Evolutionary conservation across 202 grass and related monocot species (phyloP).

Genomic region (Panicum virgatum): DNA sequence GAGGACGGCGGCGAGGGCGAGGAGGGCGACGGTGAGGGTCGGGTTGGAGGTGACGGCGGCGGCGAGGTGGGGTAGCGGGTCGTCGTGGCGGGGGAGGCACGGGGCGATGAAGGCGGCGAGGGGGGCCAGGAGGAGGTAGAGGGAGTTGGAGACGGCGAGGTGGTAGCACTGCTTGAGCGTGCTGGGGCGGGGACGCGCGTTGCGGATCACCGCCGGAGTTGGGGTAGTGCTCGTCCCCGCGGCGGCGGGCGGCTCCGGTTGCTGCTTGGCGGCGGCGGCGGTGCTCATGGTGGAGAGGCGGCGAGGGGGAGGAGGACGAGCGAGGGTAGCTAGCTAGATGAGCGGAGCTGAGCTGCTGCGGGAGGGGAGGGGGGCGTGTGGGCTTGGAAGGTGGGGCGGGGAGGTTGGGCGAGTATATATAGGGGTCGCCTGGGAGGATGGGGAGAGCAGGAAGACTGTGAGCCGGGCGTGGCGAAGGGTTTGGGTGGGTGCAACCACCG

Average conservation of each 20-base stretch:
- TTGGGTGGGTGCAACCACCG: conserved; percentile 49
- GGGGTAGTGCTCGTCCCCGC: too few relatives aligned
- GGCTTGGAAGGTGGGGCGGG: neutral
- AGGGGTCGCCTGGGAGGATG: neutral
- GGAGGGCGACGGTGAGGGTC: neutral
- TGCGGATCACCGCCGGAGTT: neutral
- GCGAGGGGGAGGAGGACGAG: neutral
- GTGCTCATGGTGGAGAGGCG: conserved; percentile 2
- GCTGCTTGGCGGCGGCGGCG: neutral
- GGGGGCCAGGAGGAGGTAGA: conserved; percentile 42
- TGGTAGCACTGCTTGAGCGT: conserved; percentile 49
- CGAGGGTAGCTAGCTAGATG: too few relatives aligned
- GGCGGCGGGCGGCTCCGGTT: neutral
- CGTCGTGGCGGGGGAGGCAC: conserved; percentile 20
- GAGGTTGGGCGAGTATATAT: neutral
- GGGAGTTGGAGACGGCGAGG: conserved; percentile 46
- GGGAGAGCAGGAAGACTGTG: neutral
- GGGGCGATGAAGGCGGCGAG: neutral
- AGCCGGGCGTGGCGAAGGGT: neutral
- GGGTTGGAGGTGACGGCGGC: neutral
- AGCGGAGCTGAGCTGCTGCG: too few relatives aligned
- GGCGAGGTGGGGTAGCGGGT: neutral
- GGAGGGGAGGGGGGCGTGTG: neutral
- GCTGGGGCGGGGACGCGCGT: neutral
- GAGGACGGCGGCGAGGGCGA: neutral